Base-by-base conservation (phyloP, 805 yeast species). In the Ogataea glucozyma region DNA sequence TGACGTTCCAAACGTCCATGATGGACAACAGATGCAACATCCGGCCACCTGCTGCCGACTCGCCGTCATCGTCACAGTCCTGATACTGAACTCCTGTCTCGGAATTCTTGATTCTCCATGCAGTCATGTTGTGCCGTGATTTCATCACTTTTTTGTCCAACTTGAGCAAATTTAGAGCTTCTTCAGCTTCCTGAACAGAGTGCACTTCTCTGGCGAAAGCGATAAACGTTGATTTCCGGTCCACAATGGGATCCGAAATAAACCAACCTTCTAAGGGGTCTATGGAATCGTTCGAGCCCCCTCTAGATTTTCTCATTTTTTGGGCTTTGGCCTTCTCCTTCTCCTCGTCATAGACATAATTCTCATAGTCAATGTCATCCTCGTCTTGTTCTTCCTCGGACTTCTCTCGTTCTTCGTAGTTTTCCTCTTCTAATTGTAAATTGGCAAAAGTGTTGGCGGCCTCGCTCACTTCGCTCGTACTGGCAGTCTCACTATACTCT, bases 51-150 rank as follows among this genome's bases (percentile, higher is more conserved):
- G 98, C 96, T 1, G 98, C 98, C 0, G 95, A 75, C 59, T 93
- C 99, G 3, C 99, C 99, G 59, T 91, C 99, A 61, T 93, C 98
- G 58, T 93, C 97, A 54, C 87, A 89, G 54, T 93, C 97, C 54
- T 87, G 93, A 36, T 72, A 75, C 26, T 75, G 71, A 0, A 79
- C 75, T 0, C 82, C 87, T 14, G 71, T 69, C 1, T 58, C 66
- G 0, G 58, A 62, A n/a, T 73, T 61, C 43, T 72, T 71, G 3
- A 93, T 83, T 49, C 98, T 69, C 84, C 91, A 90, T 0, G 96
- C 93, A 12, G 81, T 76, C 82, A 93, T 93, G 47, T 83, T 83
- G 63, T 91, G 98, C 1, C 75, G 61, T 0, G 97, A 83, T 48
- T 75, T 73, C 6, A 80, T 62, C 12, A 93, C 72, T 60, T 79